These are phyloP conservation scores for Oidium heveae DNA, from an alignment of 2,329 filamentous ascomycete genomes.

Conservation along the genomic window DNA sequence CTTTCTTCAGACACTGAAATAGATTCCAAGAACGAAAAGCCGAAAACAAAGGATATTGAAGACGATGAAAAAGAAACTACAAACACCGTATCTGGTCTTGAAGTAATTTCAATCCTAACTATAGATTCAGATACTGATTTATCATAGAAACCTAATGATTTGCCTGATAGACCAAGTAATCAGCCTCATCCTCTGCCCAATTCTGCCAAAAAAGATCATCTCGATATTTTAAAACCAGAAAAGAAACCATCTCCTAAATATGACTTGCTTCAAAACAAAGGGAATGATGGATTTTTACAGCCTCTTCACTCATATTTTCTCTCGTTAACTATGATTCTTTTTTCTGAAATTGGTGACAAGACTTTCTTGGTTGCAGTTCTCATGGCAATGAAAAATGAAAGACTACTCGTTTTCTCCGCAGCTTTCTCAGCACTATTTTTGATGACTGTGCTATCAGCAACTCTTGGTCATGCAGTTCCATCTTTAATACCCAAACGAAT, in stretches of 20 bases:
- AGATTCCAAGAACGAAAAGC: conserved; percentile 15
- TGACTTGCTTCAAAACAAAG: conserved; percentile 18
- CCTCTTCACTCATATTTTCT: conserved; percentile 74
- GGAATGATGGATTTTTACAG: conserved; percentile 37
- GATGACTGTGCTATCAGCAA: conserved; percentile 86
- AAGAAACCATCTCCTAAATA: conserved; percentile 15
- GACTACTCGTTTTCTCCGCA: conserved; percentile 77
- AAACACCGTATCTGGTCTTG: conserved; percentile 21
- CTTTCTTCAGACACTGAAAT: conserved; percentile 53
- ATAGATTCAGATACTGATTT: conserved; percentile 5
- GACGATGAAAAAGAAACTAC: conserved; percentile 13
- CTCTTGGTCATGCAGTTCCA: conserved; percentile 79
- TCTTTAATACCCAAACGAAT: conserved; percentile 73
- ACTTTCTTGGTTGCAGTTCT: conserved; percentile 91
- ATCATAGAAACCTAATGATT: conserved; percentile 49
- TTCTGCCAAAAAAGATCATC: conserved; percentile 37
- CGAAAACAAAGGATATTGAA: conserved; percentile 13
- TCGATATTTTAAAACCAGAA: conserved; percentile 23
- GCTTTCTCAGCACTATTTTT: conserved; percentile 76
- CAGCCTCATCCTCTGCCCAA: conserved; percentile 44
- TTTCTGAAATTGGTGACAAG: conserved; percentile 95
- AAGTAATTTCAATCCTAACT: conserved; percentile 23
- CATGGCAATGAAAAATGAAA: conserved; percentile 97
- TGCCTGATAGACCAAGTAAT: conserved; percentile 56
- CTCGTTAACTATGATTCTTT: conserved; percentile 88